Base-by-base conservation (phyloP, 768 basidiomycete species). In the Boletus fagicola region DNA sequence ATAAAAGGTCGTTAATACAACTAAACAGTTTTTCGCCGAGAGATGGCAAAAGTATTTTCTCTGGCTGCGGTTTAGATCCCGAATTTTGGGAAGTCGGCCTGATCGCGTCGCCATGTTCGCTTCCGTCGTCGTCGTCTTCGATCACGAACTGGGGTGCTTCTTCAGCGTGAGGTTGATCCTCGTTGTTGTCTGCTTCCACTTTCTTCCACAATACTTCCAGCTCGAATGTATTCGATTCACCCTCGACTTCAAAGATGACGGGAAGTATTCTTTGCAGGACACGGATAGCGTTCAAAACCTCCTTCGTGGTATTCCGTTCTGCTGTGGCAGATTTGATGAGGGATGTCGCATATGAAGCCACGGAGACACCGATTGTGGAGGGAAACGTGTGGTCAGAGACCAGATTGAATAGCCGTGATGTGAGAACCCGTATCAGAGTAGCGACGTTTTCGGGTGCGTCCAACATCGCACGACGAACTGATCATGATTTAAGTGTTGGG, bases 231-330 rank as follows among this genome's bases (percentile, higher is more conserved):
- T 83, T 85, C 2, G 84, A 77, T 65, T 90, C 90, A 31, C 83
- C 83, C 58, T 90, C 86, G 35, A 84, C 76, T 65, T 89, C 90
- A 64, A 95, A 94, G 43, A 98, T 74, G n/a, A 95, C 86, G 3
- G 95, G 95, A 16, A 98, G 76, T 20, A 98, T 81, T 49, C 97
- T 83, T 57, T 92, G 88, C 20, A 99, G 81, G 9, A 98, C 83
- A 30, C 96, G 83, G n/a, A 98, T 69, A 68, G 94, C 94, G 67
- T 97, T 98, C 45, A 99, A 78, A 5, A 87, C 92, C 70, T 98
- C 89, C 62, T 88, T 92, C 2, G 89, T 88, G 30, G 93, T 77
- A 63, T 85, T 91, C 60, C 82, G 79, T 58, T 83, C 85, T 6
- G 77, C 59, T 8, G 77, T 71, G 20, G 78, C 75, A 11, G 80